Evolutionary conservation across 139 green algal genomes (phyloP).

Genomic region (Ettlia oleoabundans): DNA sequence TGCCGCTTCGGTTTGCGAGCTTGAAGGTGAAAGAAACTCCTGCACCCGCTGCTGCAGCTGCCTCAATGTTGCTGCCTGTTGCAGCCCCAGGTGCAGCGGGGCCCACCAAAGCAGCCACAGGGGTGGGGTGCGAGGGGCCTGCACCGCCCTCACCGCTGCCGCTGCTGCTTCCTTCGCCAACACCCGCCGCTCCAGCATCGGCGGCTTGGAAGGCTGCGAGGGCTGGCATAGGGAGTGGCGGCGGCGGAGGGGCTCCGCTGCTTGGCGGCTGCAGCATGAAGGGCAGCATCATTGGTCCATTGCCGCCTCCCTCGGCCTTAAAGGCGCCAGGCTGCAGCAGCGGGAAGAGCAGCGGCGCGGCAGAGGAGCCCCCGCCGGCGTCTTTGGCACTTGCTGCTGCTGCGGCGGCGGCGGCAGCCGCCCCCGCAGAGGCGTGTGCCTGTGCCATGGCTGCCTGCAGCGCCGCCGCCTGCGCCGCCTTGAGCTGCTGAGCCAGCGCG

Average conservation of each 20-base stretch:
- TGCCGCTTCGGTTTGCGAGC: not conserved
- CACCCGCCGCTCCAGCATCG: not conserved
- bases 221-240: not conserved
- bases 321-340: not conserved
- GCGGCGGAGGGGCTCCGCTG: not conserved
- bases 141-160: no score
- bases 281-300: not conserved
- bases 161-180: not conserved
- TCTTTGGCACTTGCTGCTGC: not conserved
- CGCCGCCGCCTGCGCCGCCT: not conserved
- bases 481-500: not conserved
- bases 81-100: no score
- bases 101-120: not conserved
- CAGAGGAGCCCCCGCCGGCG: no score
- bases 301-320: not conserved
- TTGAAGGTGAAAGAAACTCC: slow-evolving; percentile 13
- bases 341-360: no score
- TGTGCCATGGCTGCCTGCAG: slow-evolving; percentile 4
- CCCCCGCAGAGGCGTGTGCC: not conserved
- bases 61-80: no score
- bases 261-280: not conserved
- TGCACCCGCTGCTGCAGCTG: not conserved
- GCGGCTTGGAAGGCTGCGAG: not conserved
- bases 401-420: not conserved
- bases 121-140: not conserved